A percentile compares a stretch with the other conserved stretches of the same genome.
Conservation (phyloP, 305 asterid species). For the Fraxinus baroniana region DNA sequence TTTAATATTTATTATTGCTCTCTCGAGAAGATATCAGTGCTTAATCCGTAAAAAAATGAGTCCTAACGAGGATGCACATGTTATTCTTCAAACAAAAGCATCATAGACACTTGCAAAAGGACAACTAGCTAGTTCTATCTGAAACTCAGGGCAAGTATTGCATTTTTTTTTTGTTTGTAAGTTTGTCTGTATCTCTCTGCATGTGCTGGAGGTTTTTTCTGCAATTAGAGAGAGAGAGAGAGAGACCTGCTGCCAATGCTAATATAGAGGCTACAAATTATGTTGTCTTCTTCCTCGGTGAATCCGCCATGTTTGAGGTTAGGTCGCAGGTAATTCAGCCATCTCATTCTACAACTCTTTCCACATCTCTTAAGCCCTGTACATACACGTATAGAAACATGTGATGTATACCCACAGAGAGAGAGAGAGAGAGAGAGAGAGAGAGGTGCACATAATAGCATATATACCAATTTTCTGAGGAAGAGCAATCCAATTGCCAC, state of each 20-base stretch:
- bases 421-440: background rate
- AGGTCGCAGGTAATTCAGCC: constrained; percentile 61
- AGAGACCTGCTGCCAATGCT: constrained; percentile 67
- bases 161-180: background rate
- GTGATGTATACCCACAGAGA: background rate
- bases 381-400: background rate
- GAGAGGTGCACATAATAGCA: background rate
- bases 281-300: constrained; percentile 62
- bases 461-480: too few relatives aligned
- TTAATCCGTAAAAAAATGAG: too few relatives aligned
- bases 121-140: constrained; percentile 31
- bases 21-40: too few relatives aligned
- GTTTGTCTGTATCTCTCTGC: background rate
- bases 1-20: too few relatives aligned
- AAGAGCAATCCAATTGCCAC: too few relatives aligned
- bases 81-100: constrained; percentile 13
- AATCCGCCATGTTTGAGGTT: constrained; percentile 62
- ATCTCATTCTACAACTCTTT: constrained; percentile 59
- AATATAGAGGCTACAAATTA: constrained; percentile 61
- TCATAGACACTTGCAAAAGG: constrained; percentile 35
- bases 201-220: constrained; percentile 6
- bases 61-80: too few relatives aligned
- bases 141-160: constrained; percentile 12
- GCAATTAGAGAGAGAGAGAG: constrained; percentile 20
- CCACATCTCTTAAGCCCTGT: constrained; percentile 63